A percentile compares a stretch with the other conserved stretches of the same genome.
Evolutionary conservation across 169 alveolate genomes (phyloP).

Genomic region (Theileria sp.): DNA sequence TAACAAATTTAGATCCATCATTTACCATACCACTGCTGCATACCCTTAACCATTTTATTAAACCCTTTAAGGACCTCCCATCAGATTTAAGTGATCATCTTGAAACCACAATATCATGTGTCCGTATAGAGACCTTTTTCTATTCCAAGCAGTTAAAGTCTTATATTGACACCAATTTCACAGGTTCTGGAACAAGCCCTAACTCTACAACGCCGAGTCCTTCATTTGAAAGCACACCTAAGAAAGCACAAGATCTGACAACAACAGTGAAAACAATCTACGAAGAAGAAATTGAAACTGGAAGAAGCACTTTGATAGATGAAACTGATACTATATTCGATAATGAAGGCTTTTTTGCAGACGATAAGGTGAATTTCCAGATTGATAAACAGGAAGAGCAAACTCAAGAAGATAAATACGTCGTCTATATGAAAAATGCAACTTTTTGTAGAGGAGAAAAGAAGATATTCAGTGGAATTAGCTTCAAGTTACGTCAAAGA

Average conservation of each 20-base stretch:
- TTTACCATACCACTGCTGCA: conserved; percentile 55
- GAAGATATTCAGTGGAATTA: conserved; percentile 15
- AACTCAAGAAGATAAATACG: conserved; percentile 31
- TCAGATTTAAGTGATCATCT: conserved; percentile 62
- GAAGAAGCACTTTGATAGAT: neutral
- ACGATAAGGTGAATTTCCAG: neutral
- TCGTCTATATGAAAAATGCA: conserved; percentile 39
- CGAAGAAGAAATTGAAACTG: neutral
- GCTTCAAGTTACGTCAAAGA: conserved; percentile 16
- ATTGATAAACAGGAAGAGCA: neutral
- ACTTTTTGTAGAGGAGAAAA: conserved; percentile 23
- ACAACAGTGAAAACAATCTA: neutral
- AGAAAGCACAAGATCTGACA: neutral
- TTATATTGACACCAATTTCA: conserved; percentile 40
- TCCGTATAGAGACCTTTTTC: conserved; percentile 46
- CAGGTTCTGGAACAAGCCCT: neutral
- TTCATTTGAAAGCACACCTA: neutral
- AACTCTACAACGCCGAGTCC: neutral
- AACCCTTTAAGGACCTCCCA: conserved; percentile 55
- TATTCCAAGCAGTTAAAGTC: conserved; percentile 41
- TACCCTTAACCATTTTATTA: conserved; percentile 52
- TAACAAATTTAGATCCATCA: conserved; percentile 46
- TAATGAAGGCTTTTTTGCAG: neutral
- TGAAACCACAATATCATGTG: conserved; percentile 52
- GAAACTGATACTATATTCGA: neutral